These are phyloP conservation scores for Penicillium sp. DNA, from an alignment of 2,329 filamentous ascomycete species.

Conservation along the genomic window DNA sequence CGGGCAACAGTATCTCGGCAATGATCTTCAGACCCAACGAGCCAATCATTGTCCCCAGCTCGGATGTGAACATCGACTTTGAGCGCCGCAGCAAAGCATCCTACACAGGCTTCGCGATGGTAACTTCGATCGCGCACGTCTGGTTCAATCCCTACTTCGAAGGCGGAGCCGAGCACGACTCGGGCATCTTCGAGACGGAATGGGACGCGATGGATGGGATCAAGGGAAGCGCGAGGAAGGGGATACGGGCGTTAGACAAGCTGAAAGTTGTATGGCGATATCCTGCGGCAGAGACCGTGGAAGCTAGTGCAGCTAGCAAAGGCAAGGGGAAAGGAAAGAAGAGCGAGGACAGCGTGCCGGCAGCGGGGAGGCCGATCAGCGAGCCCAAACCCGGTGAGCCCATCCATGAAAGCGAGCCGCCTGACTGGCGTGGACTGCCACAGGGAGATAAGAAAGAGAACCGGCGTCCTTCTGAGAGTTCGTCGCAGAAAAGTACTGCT, in stretches of 20 bases:
- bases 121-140: conserved; percentile 88
- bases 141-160: conserved; percentile 98
- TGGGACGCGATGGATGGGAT: conserved; percentile 89
- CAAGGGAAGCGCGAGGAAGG: conserved; percentile 82
- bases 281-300: conserved; percentile 20
- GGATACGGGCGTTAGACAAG: conserved; percentile 75
- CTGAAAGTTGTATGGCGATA: conserved; percentile 82
- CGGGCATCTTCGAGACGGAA: conserved; percentile 69
- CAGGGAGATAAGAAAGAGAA: conserved; percentile 33
- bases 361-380: conserved; percentile 51
- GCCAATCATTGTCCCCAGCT: conserved; percentile 71
- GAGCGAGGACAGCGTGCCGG: conserved; percentile 24
- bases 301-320: neutral
- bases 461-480: neutral
- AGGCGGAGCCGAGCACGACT: conserved; percentile 69
- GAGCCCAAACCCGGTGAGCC: conserved; percentile 67
- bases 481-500: neutral
- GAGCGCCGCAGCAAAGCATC: conserved; percentile 81
- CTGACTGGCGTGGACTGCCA: conserved; percentile 69
- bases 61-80: conserved; percentile 86
- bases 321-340: conserved; percentile 16
- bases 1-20: conserved; percentile 58
- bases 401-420: conserved; percentile 67
- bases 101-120: conserved; percentile 77
- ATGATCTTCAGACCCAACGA: conserved; percentile 74